phyloP scores from a whole-genome alignment of 2,329 filamentous ascomycete species.

The Colletotrichum sp. region DNA sequence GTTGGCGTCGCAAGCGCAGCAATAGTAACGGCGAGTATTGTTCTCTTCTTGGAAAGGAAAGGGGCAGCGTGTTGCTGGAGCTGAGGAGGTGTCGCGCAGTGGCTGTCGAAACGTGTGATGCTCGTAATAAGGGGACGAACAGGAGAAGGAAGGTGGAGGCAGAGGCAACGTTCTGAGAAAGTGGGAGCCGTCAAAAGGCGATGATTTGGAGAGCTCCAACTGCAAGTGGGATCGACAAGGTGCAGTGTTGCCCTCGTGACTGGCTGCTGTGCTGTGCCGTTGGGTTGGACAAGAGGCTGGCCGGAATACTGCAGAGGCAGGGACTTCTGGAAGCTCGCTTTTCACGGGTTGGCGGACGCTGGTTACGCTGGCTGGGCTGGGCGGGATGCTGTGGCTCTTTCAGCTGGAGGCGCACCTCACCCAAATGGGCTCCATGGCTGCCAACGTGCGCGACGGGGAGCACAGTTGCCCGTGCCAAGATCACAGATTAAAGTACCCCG shows the following conservation, averaged over 20 bases:
- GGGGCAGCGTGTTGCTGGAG: not conserved
- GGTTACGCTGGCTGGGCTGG: not conserved
- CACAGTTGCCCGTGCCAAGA: not conserved
- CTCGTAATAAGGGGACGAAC: not conserved
- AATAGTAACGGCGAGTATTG: not conserved
- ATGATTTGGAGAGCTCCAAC: not conserved
- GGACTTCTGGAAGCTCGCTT: not conserved
- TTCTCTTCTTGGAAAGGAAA: not conserved
- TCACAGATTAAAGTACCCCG: constrained; percentile 7
- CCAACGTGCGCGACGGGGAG: not conserved
- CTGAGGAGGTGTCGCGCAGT: not conserved
- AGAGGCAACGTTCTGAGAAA: not conserved
- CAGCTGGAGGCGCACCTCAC: not conserved
- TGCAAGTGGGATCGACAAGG: constrained; percentile 9
- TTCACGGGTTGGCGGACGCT: not conserved
- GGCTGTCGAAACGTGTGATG: not conserved
- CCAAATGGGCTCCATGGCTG: not conserved
- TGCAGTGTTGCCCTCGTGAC: constrained; percentile 5
- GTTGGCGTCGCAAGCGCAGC: not conserved
- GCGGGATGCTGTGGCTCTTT: not conserved
- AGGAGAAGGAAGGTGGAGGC: not conserved
- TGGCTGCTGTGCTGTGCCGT: not conserved
- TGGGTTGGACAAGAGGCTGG: not conserved
- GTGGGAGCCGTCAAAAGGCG: not conserved
- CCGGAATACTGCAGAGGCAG: not conserved